Evolutionary conservation across 768 basidiomycete species (phyloP).

Genomic region (Tephrocybe sp.): DNA sequence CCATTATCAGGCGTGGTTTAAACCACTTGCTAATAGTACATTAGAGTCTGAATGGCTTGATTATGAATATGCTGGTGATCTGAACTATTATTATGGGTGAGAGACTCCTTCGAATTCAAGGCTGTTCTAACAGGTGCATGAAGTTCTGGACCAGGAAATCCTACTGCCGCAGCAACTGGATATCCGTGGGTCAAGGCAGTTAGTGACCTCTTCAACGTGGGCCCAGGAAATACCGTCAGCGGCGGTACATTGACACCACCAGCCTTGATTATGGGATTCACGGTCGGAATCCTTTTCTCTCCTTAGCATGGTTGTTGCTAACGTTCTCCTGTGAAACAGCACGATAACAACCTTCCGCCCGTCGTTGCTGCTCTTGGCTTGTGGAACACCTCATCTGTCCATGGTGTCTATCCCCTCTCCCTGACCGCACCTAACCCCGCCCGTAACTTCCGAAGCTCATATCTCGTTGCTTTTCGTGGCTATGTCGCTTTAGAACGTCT

Average conservation of each 20-base stretch:
- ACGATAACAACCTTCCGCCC: conserved; percentile 43
- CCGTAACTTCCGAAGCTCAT: conserved; percentile 36
- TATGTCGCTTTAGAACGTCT: conserved; percentile 40
- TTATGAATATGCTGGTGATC: conserved; percentile 43
- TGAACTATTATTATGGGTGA: conserved; percentile 46
- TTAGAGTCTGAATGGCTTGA: conserved; percentile 38
- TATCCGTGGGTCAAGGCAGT: conserved; percentile 39
- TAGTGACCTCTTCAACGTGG: conserved; percentile 31
- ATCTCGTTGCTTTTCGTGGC: conserved; percentile 38
- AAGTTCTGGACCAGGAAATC: conserved; percentile 44
- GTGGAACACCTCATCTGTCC: conserved; percentile 33
- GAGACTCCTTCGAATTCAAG: not conserved
- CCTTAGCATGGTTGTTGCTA: not conserved
- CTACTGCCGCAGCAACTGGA: conserved; percentile 35
- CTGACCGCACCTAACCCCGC: conserved; percentile 23
- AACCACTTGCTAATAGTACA: not conserved
- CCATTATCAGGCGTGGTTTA: not conserved
- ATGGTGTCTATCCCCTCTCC: conserved; percentile 35
- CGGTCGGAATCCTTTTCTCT: conserved; percentile 21
- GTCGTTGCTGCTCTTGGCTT: conserved; percentile 39
- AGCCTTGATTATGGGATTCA: conserved; percentile 40
- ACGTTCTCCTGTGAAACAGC: conserved; percentile 21
- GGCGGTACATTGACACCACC: conserved; percentile 32
- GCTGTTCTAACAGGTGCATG: not conserved
- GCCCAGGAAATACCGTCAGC: conserved; percentile 22